Conservation (phyloP, 352 stramenopile species). For the Lagenidium sp. region DNA sequence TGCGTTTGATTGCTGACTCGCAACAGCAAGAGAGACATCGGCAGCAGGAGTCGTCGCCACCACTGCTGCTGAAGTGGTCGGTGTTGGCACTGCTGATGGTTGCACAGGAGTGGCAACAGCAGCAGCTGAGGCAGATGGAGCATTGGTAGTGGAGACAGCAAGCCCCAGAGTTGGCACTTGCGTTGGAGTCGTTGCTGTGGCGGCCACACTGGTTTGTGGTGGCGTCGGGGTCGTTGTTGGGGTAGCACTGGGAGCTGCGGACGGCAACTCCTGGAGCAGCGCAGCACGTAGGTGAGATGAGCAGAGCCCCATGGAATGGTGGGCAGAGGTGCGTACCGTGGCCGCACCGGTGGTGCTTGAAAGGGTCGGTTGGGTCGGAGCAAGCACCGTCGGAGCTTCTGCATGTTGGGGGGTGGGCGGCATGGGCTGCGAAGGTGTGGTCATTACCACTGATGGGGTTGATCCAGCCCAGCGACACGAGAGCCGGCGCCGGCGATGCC, state of each 20-base stretch:
- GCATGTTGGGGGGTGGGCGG: conserved; percentile 67
- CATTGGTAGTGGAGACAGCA: not conserved
- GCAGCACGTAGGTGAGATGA: not conserved
- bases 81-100: conserved; percentile 1
- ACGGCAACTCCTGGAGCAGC: not conserved
- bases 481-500: not conserved
- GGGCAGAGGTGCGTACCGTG: conserved; percentile 5
- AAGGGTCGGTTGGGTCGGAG: conserved; percentile 18
- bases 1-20: not conserved
- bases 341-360: conserved; percentile 11
- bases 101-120: not conserved
- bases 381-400: conserved; percentile 23
- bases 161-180: not conserved
- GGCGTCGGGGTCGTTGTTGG: not conserved
- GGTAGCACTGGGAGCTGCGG: not conserved
- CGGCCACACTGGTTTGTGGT: not conserved
- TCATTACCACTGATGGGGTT: conserved; percentile 26
- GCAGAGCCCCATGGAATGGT: not conserved
- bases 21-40: not conserved
- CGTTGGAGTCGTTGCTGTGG: not conserved
- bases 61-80: not conserved
- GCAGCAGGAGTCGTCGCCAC: not conserved
- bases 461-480: not conserved
- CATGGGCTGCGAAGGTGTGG: conserved; percentile 59
- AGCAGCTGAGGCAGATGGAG: not conserved